Conservation (phyloP, 192 early-diverging fungal genomes). For the Coemansia sp. region DNA sequence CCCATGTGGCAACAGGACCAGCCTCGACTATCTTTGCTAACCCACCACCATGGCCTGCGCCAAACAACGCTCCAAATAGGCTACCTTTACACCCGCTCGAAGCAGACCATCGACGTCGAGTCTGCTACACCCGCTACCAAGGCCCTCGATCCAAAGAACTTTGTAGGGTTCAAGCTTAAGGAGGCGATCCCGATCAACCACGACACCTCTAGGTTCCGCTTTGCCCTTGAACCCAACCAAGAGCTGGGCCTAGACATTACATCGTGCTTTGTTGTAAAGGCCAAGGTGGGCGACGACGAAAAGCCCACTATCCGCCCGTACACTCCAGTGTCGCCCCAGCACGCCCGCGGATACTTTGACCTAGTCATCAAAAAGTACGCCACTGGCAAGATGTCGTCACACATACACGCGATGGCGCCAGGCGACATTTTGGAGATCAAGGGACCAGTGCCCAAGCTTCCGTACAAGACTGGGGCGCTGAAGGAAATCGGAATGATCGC, state of each 20-base stretch:
- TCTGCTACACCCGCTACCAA: slow-evolving; percentile 18
- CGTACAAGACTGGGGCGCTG: slow-evolving; percentile 66
- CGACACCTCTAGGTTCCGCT: slow-evolving; percentile 69
- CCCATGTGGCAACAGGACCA: not conserved
- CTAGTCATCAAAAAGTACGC: slow-evolving; percentile 83
- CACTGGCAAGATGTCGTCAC: slow-evolving; percentile 65
- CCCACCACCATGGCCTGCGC: slow-evolving; percentile 2
- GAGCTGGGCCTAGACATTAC: slow-evolving; percentile 72
- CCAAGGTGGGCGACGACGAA: slow-evolving; percentile 58
- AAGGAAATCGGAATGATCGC: slow-evolving; percentile 79
- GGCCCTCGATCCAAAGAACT: slow-evolving; percentile 51
- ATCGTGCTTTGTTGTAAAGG: slow-evolving; percentile 81
- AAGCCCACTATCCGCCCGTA: slow-evolving; percentile 80
- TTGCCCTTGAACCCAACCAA: slow-evolving; percentile 69
- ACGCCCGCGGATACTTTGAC: slow-evolving; percentile 70
- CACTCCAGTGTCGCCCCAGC: slow-evolving; percentile 68
- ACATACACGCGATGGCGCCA: slow-evolving; percentile 65
- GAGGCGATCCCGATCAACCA: slow-evolving; percentile 66
- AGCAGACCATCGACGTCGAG: slow-evolving; percentile 4
- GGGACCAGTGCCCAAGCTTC: slow-evolving; percentile 77
- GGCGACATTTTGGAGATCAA: slow-evolving; percentile 81
- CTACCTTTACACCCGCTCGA: slow-evolving; percentile 47
- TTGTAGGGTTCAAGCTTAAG: slow-evolving; percentile 51
- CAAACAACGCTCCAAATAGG: slow-evolving; percentile 31
- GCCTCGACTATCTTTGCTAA: not conserved